A percentile compares a stretch with the other conserved stretches of the same genome.
Evolutionary conservation across 2,329 filamentous ascomycete genomes (phyloP).

Genomic region (Neoascochyta sp.): DNA sequence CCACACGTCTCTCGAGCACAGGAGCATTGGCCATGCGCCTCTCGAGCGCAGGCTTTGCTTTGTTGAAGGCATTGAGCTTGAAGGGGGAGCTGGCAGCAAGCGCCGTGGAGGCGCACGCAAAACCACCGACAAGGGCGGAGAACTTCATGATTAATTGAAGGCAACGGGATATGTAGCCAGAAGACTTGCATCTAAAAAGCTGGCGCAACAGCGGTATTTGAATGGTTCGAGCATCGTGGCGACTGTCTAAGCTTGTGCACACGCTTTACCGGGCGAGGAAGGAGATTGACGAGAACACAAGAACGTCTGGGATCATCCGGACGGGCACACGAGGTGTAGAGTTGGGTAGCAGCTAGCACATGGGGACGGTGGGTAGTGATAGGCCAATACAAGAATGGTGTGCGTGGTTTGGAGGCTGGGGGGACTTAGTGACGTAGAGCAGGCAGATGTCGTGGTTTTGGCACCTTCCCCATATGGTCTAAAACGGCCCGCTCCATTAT

Average conservation of each 20-base stretch:
- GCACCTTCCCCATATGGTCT: conserved; percentile 7
- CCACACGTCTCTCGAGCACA: conserved; percentile 9
- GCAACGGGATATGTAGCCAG: conserved; percentile 5
- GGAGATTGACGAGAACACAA: conserved; percentile 6
- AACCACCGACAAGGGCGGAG: conserved; percentile 20
- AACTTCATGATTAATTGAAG: conserved; percentile 31
- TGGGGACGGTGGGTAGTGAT: conserved; percentile 5
- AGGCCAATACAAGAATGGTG: not conserved
- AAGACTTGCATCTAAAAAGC: not conserved
- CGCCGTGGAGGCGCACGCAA: conserved; percentile 31
- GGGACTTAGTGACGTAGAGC: conserved; percentile 4
- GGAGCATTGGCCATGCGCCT: conserved; percentile 21
- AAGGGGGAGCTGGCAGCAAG: conserved; percentile 26
- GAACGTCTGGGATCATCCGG: not conserved
- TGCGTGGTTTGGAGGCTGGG: conserved; percentile 1
- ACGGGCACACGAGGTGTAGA: conserved; percentile 2
- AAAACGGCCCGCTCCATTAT: conserved; percentile 1
- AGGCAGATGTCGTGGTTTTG: conserved; percentile 1
- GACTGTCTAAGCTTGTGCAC: conserved; percentile 10
- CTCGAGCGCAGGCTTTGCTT: conserved; percentile 24
- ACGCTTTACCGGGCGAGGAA: conserved; percentile 18
- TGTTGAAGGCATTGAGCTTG: conserved; percentile 27
- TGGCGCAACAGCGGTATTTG: conserved; percentile 14
- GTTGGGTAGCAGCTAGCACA: not conserved
- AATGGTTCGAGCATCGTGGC: conserved; percentile 8